Base-by-base conservation (phyloP, 2,329 filamentous ascomycete species). In the Pyricularia sp. region DNA sequence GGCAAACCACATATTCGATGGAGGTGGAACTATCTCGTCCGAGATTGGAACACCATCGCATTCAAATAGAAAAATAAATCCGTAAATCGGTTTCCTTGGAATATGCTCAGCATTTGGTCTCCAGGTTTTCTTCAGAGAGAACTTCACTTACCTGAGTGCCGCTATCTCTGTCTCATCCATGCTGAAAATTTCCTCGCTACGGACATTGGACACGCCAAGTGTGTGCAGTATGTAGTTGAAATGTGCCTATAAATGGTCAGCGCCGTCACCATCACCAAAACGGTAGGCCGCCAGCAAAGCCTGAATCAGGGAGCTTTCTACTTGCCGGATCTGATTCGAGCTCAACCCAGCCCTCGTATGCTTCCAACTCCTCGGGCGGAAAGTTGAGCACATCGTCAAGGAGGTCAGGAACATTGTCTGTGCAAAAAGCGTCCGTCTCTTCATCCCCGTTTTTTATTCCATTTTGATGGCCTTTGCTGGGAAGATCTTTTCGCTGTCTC, bases 281-380 rank as follows among this genome's bases (percentile, higher is more conserved):
- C 14, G 12, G 25, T 17, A 66, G 65, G 28, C 2, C 14, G 64
- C 26, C 7, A 25, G 12, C 28, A 28, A 30, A 20, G 4, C 26
- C 17, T 14, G 14, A 33, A 23, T 42, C 2, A n/a, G 28, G 9
- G 14, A 2, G 30, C 9, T 36, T 0, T 31, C 25, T 59, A 76
- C 86, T 79, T 79, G 93, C 92, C 9, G 94, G 94, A 71, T 97
- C 93, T 7, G 93, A 97, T 78, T 97, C 93, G 66, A 98, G 85
- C 75, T 97, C 93, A 69, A 90, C 86, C 88, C 91, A 94, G 28
- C 90, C 90, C 66, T 86, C 83, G 88, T 90, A 93, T 33, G 84
- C 82, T 30, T 83, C 78, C 28, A 85, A 82, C 73, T 91, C 88
- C 33, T 84, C 78, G 6, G 78, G 74, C 3, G 79, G 80, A 69